Base-by-base conservation (phyloP, 192 early-diverging fungal species). In the Rhizophagus sp. region DNA sequence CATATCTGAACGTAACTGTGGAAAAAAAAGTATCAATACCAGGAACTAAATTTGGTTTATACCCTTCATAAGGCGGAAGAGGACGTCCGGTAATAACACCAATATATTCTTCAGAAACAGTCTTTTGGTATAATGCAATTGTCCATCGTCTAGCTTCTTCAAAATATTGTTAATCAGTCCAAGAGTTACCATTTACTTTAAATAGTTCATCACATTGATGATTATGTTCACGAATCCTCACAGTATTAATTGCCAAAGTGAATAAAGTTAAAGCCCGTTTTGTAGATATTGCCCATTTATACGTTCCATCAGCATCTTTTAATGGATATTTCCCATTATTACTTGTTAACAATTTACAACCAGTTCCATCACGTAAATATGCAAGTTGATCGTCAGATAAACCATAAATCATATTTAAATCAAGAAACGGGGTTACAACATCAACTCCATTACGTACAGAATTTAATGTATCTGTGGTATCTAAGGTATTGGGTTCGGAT, bases 211-310 rank as follows among this genome's bases (percentile, higher is more conserved):
- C 52, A 62, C 52, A 75, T 13, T 62, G 25, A 50, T 47, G 1
- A 34, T 75, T 75, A 62, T 75, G 52, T 61, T 75, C 57, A 33
- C 73, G 52, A 57, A 75, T 39, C 73, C 52, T 62, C 13, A 75
- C 19, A 57, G 50, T 57, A 15, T 62, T 39, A 19, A 73, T 52
- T 15, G 72, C 72, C 24, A 73, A 52, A 34, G 30, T 17, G 47
- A 73, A 73, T 24, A 73, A 30, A 34, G 25, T 50, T n/a, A 17
- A 30, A 22, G 72, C 9, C 13, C 7, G 15, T 9, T 41, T 8
- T 7, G 10, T 9, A 24, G 24, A 19, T 27, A 11, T 30, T 4
- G 11, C 44, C 49, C 50, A 17, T 19, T 24, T 22, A 73, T 47
- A 34, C 49, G 57, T 11, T 73, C 66, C 66, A 17, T 30, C 15